phyloP scores from a whole-genome alignment of 108 stramenopile genomes.

The Aureococcus anophagefferens region DNA sequence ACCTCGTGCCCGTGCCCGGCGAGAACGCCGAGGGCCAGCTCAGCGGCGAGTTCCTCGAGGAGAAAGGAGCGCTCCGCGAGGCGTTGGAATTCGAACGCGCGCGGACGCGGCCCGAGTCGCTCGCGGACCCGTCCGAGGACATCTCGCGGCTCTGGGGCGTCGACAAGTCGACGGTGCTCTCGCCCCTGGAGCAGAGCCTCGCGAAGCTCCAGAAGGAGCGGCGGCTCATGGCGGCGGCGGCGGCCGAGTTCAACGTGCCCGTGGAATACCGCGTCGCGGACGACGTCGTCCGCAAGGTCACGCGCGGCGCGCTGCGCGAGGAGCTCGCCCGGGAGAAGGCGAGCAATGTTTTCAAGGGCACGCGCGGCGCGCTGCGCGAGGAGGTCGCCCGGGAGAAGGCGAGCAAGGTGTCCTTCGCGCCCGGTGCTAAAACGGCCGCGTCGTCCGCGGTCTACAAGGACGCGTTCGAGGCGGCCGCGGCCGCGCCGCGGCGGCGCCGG shows the following conservation, averaged over 20 bases:
- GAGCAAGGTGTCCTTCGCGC: too few species aligned
- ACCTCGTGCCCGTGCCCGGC: constrained; percentile 40
- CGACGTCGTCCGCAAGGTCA: too few species aligned
- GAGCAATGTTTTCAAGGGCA: too few species aligned
- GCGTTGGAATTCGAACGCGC: constrained; percentile 37
- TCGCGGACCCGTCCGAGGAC: background rate
- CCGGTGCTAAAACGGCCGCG: too few species aligned
- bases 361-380: too few species aligned
- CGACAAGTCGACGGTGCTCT: background rate
- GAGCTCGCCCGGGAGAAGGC: too few species aligned
- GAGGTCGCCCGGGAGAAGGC: too few species aligned
- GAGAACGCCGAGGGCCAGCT: constrained; percentile 14
- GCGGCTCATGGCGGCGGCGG: background rate
- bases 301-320: too few species aligned
- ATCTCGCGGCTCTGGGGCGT: too few species aligned
- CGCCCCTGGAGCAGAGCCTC: background rate
- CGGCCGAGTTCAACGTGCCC: background rate
- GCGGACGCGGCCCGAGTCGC: too few species aligned
- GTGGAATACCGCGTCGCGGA: too few species aligned
- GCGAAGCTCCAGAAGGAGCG: background rate
- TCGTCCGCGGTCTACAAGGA: too few species aligned
- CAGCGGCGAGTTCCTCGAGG: constrained; percentile 53
- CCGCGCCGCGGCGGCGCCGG: background rate
- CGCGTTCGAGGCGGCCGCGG: background rate
- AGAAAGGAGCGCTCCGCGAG: constrained; percentile 69